Evolutionary conservation across 2,329 filamentous ascomycete species (phyloP).

Genomic region (Aureobasidium lini): DNA sequence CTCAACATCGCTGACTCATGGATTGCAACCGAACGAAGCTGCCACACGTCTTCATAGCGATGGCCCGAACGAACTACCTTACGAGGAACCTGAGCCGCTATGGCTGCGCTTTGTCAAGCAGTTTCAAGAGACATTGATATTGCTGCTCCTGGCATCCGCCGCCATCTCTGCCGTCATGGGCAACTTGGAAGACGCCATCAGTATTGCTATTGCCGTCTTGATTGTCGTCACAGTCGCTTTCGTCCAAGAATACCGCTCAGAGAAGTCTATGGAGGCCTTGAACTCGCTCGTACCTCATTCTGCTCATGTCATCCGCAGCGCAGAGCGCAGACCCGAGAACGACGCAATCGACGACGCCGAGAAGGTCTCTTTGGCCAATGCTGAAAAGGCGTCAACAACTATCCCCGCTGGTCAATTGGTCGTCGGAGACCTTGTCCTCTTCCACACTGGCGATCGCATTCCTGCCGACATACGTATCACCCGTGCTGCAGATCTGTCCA

Average conservation of each 20-base stretch:
- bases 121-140: slow-evolving; percentile 90
- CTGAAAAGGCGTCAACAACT: slow-evolving; percentile 70
- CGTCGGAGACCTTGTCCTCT: slow-evolving; percentile 84
- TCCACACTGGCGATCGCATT: slow-evolving; percentile 92
- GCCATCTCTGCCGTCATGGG: slow-evolving; percentile 82
- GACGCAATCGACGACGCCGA: slow-evolving; percentile 14
- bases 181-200: slow-evolving; percentile 90
- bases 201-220: slow-evolving; percentile 90
- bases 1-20: slow-evolving; percentile 73
- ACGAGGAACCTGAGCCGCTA: slow-evolving; percentile 85
- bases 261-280: slow-evolving; percentile 92
- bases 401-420: slow-evolving; percentile 84
- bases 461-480: slow-evolving; percentile 94
- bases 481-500: slow-evolving; percentile 78
- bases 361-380: slow-evolving; percentile 41
- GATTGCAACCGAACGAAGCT: slow-evolving; percentile 74
- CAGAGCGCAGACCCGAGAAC: slow-evolving; percentile 10
- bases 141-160: slow-evolving; percentile 84
- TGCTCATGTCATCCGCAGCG: slow-evolving; percentile 75
- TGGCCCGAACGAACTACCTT: slow-evolving; percentile 89
- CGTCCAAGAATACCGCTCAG: slow-evolving; percentile 92
- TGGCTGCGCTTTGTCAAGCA: slow-evolving; percentile 95
- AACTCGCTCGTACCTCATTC: slow-evolving; percentile 92
- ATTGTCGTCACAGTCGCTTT: slow-evolving; percentile 97
- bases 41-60: slow-evolving; percentile 69